Percentiles rank a stretch among this genome's conserved stretches.
These are phyloP conservation scores for Capsicum baccatum DNA, from an alignment of 257 asterid species.

Conservation along the genomic window DNA sequence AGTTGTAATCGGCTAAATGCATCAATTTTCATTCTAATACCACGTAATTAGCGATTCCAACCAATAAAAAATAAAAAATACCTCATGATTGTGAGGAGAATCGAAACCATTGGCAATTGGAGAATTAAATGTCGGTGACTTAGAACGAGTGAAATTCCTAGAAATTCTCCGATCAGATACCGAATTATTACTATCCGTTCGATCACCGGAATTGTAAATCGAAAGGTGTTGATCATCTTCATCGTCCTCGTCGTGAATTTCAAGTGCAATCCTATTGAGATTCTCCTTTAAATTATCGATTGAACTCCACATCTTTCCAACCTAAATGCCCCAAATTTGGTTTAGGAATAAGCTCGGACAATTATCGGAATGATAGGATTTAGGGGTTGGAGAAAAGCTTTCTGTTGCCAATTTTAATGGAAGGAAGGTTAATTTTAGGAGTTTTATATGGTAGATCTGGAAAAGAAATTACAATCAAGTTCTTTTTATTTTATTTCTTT, in stretches of 20 bases:
- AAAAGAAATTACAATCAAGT: background rate
- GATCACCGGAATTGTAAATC: constrained; percentile 54
- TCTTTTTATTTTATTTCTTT: background rate
- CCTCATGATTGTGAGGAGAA: constrained; percentile 66
- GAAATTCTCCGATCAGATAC: constrained; percentile 64
- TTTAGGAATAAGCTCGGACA: background rate
- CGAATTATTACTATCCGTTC: constrained; percentile 50
- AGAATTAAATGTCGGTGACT: constrained; percentile 57
- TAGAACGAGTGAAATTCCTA: constrained; percentile 53
- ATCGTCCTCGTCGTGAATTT: constrained; percentile 61
- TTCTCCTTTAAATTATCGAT: constrained; percentile 89
- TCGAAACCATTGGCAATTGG: constrained; percentile 72
- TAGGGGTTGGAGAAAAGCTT: background rate
- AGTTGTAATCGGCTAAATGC: background rate
- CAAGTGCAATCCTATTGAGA: constrained; percentile 83
- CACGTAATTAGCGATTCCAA: background rate
- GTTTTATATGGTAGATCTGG: constrained; percentile 23
- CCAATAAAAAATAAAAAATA: constrained; percentile 20
- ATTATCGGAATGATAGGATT: background rate
- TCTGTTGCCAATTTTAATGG: constrained; percentile 11
- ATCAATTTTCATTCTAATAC: background rate
- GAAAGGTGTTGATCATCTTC: constrained; percentile 70
- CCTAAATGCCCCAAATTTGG: constrained; percentile 18
- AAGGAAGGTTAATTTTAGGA: background rate
- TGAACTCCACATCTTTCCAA: constrained; percentile 86